Evolutionary conservation across 352 stramenopile genomes (phyloP).

Genomic region (Phytophthora vignae): DNA sequence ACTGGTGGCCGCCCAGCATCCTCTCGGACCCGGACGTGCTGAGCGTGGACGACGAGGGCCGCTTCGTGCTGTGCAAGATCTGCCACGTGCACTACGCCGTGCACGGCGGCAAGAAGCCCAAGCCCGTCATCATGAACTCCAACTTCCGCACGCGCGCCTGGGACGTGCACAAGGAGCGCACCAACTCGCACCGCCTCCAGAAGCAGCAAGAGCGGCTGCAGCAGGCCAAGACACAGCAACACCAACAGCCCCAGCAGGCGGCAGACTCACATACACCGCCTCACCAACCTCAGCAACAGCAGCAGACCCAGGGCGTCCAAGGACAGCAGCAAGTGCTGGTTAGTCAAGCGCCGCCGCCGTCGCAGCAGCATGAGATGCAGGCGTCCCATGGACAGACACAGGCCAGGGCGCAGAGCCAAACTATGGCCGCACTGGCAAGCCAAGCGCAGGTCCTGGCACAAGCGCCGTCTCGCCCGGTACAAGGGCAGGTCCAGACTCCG

Average conservation of each 20-base stretch:
- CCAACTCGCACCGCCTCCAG: conserved; percentile 78
- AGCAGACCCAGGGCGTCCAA: not conserved
- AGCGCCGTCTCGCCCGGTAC: conserved; percentile 9
- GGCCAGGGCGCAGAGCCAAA: conserved; percentile 3
- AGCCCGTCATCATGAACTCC: conserved; percentile 86
- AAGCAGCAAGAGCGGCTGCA: conserved; percentile 59
- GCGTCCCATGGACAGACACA: conserved; percentile 1
- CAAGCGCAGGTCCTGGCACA: conserved; percentile 16
- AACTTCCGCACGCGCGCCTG: conserved; percentile 81
- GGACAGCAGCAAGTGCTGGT: not conserved
- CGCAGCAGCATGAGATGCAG: conserved; percentile 5
- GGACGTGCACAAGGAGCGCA: conserved; percentile 86
- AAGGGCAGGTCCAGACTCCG: conserved; percentile 12
- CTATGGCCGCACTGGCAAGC: conserved; percentile 2
- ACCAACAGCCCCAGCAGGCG: conserved; percentile 5
- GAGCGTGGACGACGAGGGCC: conserved; percentile 80
- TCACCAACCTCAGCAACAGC: conserved; percentile 19
- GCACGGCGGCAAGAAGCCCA: conserved; percentile 83
- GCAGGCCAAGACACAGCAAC: conserved; percentile 37
- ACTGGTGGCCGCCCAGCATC: conserved; percentile 78
- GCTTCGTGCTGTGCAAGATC: conserved; percentile 84
- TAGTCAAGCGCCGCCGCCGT: not conserved
- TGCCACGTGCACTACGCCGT: conserved; percentile 86
- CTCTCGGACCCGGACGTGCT: conserved; percentile 74
- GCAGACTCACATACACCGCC: conserved; percentile 2